These are phyloP conservation scores for Picea abies DNA, from an alignment of 83 land plant species.

Conservation along the genomic window DNA sequence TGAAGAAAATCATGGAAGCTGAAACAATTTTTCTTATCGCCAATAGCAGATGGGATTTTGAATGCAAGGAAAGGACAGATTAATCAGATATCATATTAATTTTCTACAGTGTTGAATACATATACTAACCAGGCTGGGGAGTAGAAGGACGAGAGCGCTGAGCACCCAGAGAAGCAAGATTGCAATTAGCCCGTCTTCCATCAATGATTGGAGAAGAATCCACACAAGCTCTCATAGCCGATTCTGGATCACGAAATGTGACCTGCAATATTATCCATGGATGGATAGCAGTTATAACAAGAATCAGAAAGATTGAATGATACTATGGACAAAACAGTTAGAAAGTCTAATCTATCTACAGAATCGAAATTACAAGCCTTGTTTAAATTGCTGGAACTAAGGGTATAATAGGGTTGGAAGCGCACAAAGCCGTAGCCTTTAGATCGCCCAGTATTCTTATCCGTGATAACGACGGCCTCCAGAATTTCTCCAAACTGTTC, in stretches of 20 bases:
- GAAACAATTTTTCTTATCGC: too few species aligned
- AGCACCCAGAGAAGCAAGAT: conserved; percentile 45
- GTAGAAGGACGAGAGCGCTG: conserved; percentile 34
- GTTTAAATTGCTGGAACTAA: neutral
- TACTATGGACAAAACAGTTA: too few species aligned
- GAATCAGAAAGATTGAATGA: too few species aligned
- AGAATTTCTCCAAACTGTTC: conserved; percentile 42
- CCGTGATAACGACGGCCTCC: conserved; percentile 42
- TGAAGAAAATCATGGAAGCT: too few species aligned
- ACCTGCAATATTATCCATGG: conserved; percentile 25
- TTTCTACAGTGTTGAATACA: neutral
- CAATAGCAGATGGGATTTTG: neutral
- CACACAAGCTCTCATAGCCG: conserved; percentile 47
- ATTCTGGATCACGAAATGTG: conserved; percentile 54
- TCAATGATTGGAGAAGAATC: conserved; percentile 54
- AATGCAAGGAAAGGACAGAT: neutral
- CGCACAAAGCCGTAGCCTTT: conserved; percentile 46
- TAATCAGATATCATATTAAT: neutral
- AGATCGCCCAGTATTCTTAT: conserved; percentile 39
- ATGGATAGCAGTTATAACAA: too few species aligned
- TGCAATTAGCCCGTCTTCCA: conserved; percentile 55
- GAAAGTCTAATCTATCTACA: too few species aligned
- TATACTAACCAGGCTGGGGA: conserved; percentile 35
- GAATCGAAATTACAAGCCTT: neutral
- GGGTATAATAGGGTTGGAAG: neutral